Conservation (phyloP, 75 land plant species). For the Larix kaempferi region DNA sequence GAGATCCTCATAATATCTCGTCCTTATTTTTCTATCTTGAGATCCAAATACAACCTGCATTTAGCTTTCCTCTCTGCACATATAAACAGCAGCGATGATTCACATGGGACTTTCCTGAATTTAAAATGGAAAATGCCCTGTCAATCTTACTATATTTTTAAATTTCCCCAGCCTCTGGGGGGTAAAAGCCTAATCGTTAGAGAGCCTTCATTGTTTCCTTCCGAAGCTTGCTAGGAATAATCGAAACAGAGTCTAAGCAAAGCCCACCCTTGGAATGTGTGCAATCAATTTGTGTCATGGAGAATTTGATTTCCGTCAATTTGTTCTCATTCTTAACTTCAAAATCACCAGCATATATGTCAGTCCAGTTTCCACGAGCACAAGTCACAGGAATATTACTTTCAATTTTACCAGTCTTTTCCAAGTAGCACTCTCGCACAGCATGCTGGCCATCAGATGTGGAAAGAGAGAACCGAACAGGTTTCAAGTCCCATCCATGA, state of each 20-base stretch:
- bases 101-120: too few species aligned
- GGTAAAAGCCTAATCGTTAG: background rate
- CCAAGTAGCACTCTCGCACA: slow-evolving; percentile 42
- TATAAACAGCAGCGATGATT: too few species aligned
- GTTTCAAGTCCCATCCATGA: slow-evolving; percentile 76
- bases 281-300: slow-evolving; percentile 76
- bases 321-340: slow-evolving; percentile 33
- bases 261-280: slow-evolving; percentile 81
- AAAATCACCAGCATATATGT: slow-evolving; percentile 60
- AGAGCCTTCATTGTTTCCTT: background rate
- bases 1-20: too few species aligned
- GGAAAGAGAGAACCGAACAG: slow-evolving; percentile 57
- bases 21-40: too few species aligned
- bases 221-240: slow-evolving; percentile 32
- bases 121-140: too few species aligned
- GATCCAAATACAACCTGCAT: too few species aligned
- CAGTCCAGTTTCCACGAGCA: slow-evolving; percentile 59
- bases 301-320: slow-evolving; percentile 43
- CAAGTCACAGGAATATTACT: slow-evolving; percentile 12
- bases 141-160: too few species aligned
- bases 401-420: slow-evolving; percentile 34
- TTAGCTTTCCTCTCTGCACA: too few species aligned
- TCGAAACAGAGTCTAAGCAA: slow-evolving; percentile 62
- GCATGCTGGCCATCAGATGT: slow-evolving; percentile 70
- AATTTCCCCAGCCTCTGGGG: too few species aligned